phyloP scores from a whole-genome alignment of 164 flowering plant species.

The Hamamelis virginiana region DNA sequence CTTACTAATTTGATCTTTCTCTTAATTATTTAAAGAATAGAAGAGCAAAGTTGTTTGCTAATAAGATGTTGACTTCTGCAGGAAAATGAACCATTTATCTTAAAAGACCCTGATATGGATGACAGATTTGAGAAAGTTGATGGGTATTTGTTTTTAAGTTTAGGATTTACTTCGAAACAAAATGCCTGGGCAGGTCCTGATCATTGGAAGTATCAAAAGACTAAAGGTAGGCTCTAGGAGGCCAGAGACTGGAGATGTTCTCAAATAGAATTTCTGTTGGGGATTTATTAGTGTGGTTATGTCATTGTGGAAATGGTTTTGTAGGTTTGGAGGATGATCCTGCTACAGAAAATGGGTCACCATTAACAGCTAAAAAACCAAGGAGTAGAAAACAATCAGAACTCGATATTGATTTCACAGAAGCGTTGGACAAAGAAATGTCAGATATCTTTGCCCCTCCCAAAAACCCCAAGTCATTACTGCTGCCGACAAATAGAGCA shows the following conservation, averaged over 20 bases:
- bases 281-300: not conserved
- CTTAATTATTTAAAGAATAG: not conserved
- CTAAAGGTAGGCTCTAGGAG: conserved; percentile 46
- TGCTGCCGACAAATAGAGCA: conserved; percentile 65
- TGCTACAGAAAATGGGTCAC: conserved; percentile 39
- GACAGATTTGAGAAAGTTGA: conserved; percentile 61
- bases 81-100: conserved; percentile 44
- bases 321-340: conserved; percentile 49
- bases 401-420: conserved; percentile 65
- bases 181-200: conserved; percentile 99
- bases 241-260: not conserved
- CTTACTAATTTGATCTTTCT: not conserved
- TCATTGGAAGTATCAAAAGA: conserved; percentile 90
- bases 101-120: conserved; percentile 42
- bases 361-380: conserved; percentile 47
- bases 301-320: conserved; percentile 13
- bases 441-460: conserved; percentile 77
- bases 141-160: conserved; percentile 48
- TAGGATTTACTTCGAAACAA: conserved; percentile 65
- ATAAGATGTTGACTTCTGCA: conserved; percentile 25
- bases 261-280: not conserved
- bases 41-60: not conserved
- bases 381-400: conserved; percentile 54
- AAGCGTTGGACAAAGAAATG: conserved; percentile 54
- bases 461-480: conserved; percentile 69